phyloP scores from a whole-genome alignment of 2,329 filamentous ascomycete genomes.

The Microcyclospora tardicrescens region DNA sequence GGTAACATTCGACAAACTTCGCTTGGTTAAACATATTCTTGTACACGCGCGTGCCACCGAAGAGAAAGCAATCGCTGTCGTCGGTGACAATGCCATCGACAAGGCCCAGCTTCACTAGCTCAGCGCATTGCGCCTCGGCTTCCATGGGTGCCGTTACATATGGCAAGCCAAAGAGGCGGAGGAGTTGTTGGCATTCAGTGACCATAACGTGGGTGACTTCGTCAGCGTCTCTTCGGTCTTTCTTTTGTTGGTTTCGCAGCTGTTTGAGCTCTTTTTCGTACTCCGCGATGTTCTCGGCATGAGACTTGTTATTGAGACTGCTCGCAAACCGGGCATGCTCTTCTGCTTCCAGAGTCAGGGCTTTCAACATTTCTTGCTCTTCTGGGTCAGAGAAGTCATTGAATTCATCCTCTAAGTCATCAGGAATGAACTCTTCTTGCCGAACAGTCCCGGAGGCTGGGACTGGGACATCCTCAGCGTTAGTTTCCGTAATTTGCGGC shows the following conservation, averaged over 20 bases:
- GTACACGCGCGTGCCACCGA: constrained; percentile 90
- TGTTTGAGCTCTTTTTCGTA: constrained; percentile 82
- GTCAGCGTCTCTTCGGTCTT: constrained; percentile 87
- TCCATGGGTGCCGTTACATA: constrained; percentile 99
- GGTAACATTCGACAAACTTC: constrained; percentile 95
- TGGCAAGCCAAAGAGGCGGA: constrained; percentile 81
- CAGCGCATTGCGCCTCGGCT: constrained; percentile 92
- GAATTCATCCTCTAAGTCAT: constrained; percentile 21
- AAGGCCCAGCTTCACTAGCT: constrained; percentile 70
- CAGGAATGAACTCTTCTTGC: constrained; percentile 13
- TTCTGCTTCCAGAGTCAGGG: constrained; percentile 79
- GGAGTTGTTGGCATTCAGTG: constrained; percentile 80
- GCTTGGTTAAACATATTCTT: constrained; percentile 99
- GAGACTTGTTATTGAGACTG: constrained; percentile 62
- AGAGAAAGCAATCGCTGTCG: constrained; percentile 91
- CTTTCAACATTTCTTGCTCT: constrained; percentile 76
- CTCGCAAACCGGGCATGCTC: constrained; percentile 90
- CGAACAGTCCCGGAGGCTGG: constrained; percentile 22
- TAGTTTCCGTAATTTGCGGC: constrained; percentile 1
- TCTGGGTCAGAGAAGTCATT: constrained; percentile 65
- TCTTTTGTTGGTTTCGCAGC: constrained; percentile 86
- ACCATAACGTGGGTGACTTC: constrained; percentile 97
- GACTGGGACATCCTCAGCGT: constrained; percentile 15
- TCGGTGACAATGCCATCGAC: constrained; percentile 98
- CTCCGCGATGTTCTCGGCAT: constrained; percentile 56